Evolutionary conservation across 345 rosid genomes (phyloP).

Genomic region (Kernera saxatilis): DNA sequence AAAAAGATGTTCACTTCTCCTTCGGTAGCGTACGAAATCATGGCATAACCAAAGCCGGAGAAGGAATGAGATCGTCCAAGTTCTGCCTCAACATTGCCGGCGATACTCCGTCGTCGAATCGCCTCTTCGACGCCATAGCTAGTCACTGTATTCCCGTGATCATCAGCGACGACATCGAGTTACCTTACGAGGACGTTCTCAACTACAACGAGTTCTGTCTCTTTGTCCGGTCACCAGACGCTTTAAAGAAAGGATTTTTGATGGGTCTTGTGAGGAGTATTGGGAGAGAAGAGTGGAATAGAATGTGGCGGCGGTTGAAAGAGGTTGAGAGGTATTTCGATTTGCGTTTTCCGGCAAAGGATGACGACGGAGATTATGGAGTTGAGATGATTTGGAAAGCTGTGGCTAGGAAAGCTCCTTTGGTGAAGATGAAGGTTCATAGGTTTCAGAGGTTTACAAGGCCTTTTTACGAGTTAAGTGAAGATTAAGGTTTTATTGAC

Average conservation of each 20-base stretch:
- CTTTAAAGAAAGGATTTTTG: slow-evolving; percentile 61
- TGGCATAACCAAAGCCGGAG: slow-evolving; percentile 61
- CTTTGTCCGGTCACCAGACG: slow-evolving; percentile 77
- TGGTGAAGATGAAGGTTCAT: slow-evolving; percentile 55
- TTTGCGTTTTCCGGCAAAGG: slow-evolving; percentile 58
- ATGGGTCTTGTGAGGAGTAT: slow-evolving; percentile 58
- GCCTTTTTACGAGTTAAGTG: not conserved
- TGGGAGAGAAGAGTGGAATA: slow-evolving; percentile 65
- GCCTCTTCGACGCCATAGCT: slow-evolving; percentile 92
- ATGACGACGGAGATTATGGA: slow-evolving; percentile 45
- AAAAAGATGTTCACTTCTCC: slow-evolving; percentile 81
- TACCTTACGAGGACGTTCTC: slow-evolving; percentile 83
- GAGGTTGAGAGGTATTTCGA: slow-evolving; percentile 55
- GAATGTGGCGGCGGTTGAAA: slow-evolving; percentile 60
- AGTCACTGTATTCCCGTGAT: slow-evolving; percentile 94
- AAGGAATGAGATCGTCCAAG: slow-evolving; percentile 81
- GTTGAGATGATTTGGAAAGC: slow-evolving; percentile 96
- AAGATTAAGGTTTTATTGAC: not conserved
- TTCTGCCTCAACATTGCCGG: slow-evolving; percentile 97
- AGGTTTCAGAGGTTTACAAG: slow-evolving; percentile 47
- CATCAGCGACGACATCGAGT: slow-evolving; percentile 89
- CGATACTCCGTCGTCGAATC: slow-evolving; percentile 94
- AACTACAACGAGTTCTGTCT: slow-evolving; percentile 87
- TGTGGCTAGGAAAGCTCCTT: slow-evolving; percentile 66
- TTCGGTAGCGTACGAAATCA: slow-evolving; percentile 69